Evolutionary conservation across 208 protist species (phyloP).

Genomic region (Trichomonas tenax): DNA sequence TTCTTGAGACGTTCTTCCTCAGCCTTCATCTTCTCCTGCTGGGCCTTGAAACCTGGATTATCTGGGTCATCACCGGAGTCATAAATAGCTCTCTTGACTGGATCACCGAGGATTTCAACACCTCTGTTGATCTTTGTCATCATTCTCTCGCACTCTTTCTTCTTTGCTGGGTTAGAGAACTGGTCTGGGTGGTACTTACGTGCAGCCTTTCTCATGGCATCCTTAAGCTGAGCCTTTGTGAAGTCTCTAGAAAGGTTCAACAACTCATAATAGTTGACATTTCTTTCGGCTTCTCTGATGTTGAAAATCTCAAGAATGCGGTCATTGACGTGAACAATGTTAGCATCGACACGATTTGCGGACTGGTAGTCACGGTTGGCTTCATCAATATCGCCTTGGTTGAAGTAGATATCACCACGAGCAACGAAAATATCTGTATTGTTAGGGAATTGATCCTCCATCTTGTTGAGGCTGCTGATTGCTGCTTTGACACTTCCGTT

Average conservation of each 20-base stretch:
- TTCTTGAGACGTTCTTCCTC: neutral
- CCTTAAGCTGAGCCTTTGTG: neutral
- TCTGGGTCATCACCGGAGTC: neutral
- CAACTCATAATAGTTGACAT: neutral
- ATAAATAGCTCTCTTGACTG: neutral
- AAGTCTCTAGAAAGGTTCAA: neutral
- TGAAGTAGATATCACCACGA: neutral
- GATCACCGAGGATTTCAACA: neutral
- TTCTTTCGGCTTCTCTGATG: neutral
- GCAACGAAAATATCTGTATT: neutral
- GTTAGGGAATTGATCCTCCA: neutral
- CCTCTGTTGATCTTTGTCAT: neutral
- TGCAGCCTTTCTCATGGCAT: neutral
- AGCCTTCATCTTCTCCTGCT: neutral
- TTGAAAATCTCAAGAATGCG: neutral
- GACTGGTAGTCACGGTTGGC: neutral
- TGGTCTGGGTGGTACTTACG: neutral
- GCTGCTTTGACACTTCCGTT: neutral
- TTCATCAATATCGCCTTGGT: neutral
- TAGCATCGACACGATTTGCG: neutral
- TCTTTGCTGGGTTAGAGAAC: neutral
- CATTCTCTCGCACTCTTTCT: neutral
- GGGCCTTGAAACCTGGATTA: neutral
- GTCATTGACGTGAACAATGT: neutral
- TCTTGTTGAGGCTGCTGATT: neutral